A percentile compares a stretch with the other conserved stretches of the same genome.
Evolutionary conservation across 345 rosid genomes (phyloP).

Genomic region (Dovyalis caffra): DNA sequence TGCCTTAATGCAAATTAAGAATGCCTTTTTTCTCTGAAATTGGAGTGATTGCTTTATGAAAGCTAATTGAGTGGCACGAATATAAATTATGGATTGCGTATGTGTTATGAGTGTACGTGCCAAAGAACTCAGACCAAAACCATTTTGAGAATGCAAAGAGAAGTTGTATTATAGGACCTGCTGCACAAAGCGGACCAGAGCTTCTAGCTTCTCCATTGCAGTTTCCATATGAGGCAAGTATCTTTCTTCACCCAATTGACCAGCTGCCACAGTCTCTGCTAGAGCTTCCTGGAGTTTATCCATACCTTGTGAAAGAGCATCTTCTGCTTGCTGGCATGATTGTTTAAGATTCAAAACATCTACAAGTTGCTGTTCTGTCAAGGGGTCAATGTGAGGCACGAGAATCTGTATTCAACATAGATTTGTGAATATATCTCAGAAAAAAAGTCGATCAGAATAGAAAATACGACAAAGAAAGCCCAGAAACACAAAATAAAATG

Average conservation of each 20-base stretch:
- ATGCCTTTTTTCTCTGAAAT: neutral
- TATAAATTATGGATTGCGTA: neutral
- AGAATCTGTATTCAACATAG: slow-evolving; percentile 53
- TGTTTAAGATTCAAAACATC: slow-evolving; percentile 49
- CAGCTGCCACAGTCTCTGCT: slow-evolving; percentile 63
- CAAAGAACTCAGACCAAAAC: neutral
- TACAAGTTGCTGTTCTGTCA: slow-evolving; percentile 58
- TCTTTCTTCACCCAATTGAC: slow-evolving; percentile 55
- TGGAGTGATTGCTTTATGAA: neutral
- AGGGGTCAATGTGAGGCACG: slow-evolving; percentile 60
- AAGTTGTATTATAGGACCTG: slow-evolving; percentile 51
- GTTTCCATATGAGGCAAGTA: slow-evolving; percentile 50
- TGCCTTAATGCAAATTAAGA: neutral
- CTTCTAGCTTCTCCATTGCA: slow-evolving; percentile 75
- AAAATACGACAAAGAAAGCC: neutral
- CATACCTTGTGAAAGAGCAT: slow-evolving; percentile 92
- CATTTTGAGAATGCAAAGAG: slow-evolving; percentile 2
- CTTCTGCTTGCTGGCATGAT: slow-evolving; percentile 96
- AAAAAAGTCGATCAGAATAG: neutral
- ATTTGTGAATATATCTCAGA: slow-evolving; percentile 4
- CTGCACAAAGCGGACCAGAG: slow-evolving; percentile 68
- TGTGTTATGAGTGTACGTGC: neutral
- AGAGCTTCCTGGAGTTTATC: slow-evolving; percentile 75
- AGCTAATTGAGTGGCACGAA: neutral
- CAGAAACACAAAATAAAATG: neutral